Evolutionary conservation across 1,284 basidiomycete genomes (phyloP), one percentile per base, ranked within the genome.

Genomic region (Ustanciosporium gigantosporum): DNA sequence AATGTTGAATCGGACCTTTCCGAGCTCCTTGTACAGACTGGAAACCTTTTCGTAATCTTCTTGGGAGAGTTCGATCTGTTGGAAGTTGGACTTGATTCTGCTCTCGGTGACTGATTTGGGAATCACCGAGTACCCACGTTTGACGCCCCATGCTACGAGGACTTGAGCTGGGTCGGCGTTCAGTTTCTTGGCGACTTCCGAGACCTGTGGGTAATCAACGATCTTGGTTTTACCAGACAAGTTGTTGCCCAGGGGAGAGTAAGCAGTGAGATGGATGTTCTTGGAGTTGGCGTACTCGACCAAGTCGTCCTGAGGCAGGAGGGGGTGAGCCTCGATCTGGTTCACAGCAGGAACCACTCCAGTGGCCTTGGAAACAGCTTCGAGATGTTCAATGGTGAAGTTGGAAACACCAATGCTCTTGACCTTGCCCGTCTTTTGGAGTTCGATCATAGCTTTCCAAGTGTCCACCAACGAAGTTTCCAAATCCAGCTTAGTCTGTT

Each of bases 261-360:
- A 80, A 19, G 79, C 79, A 27, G 79, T 79, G 37, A 80, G 61
- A 59, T 73, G 68, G 47, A 77, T 73, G 58, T 70, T 68, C 43
- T 75, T 65, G 38, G 51, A 15, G 41, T 66, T 53, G 37, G 50
- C 51, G 59, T 67, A 74, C 17, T 51, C 51, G 34, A 67, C 67
- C 13, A 76, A 57, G 25, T 74, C 74, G 45, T 75, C 67, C 52
- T 76, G 74, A 11, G 69, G 73, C 13, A 76, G 68, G 4, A 75
- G 57, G 6, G 90, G 90, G 81, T 93, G 91, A 25, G 84, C 84
- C 79, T 92, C 89, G 62, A 92, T 82, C 81, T 93, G 90, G 81
- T 91, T 91, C 38, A 82, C 85, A 31, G 83, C 87, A 17, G 90
- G 90, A 44, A 85, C 83, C 44, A 88, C 86, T 17, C 87, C 87